Evolutionary conservation across 306 rosid species (phyloP).

Genomic region (Quercus gilva): DNA sequence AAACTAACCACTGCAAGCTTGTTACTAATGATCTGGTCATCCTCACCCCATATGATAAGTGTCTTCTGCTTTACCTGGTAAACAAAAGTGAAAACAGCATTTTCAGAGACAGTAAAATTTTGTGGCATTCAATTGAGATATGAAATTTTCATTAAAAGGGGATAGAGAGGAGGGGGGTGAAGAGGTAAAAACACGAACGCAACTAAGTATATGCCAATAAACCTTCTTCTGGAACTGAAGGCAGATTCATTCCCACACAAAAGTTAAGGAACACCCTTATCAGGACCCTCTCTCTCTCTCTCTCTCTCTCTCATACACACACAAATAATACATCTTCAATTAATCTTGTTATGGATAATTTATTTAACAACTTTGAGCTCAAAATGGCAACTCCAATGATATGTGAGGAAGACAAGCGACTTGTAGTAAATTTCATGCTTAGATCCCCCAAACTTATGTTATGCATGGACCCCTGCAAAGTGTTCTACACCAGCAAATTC

Average conservation of each 20-base stretch:
- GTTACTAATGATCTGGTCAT: constrained; percentile 72
- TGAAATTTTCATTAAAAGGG: background rate
- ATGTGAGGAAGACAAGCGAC: background rate
- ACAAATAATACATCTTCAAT: background rate
- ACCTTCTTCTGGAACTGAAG: background rate
- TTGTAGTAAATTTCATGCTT: background rate
- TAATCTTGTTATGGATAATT: no score
- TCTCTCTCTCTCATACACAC: background rate
- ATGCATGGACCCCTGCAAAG: background rate
- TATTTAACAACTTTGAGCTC: no score
- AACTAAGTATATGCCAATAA: background rate
- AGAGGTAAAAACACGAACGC: background rate
- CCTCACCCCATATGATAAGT: constrained; percentile 93
- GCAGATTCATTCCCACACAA: background rate
- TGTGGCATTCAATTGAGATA: background rate
- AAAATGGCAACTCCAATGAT: background rate
- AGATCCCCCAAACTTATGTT: background rate
- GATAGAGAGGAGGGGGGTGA: background rate
- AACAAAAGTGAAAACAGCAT: constrained; percentile 20
- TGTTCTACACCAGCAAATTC: background rate
- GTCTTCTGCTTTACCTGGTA: constrained; percentile 83
- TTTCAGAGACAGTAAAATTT: constrained; percentile 2
- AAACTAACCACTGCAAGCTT: constrained; percentile 82
- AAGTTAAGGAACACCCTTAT: background rate
- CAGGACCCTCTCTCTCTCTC: background rate